These are phyloP conservation scores for Alternaria brassicicola DNA, from an alignment of 2,329 filamentous ascomycete species.

Conservation along the genomic window DNA sequence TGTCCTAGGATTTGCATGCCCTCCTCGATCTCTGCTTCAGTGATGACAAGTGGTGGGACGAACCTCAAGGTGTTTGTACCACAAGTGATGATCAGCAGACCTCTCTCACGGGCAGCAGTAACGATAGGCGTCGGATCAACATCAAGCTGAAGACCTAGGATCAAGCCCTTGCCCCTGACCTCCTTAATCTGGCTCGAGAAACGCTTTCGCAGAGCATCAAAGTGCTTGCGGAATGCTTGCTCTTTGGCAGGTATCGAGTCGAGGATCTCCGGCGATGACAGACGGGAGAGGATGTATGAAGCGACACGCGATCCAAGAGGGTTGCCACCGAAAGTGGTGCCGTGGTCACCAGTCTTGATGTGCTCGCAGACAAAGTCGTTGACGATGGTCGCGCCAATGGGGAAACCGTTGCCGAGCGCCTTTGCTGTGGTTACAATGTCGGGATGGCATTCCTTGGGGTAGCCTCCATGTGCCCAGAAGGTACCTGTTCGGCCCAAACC, in stretches of 20 bases:
- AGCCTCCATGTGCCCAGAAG: constrained; percentile 83
- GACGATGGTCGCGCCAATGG: constrained; percentile 82
- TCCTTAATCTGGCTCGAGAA: constrained; percentile 78
- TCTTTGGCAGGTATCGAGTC: constrained; percentile 72
- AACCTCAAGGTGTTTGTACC: constrained; percentile 92
- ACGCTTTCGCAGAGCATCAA: constrained; percentile 61
- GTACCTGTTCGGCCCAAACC: constrained; percentile 85
- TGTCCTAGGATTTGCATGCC: constrained; percentile 78
- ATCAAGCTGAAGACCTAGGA: constrained; percentile 83
- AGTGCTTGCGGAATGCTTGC: constrained; percentile 63
- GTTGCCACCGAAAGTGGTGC: constrained; percentile 93
- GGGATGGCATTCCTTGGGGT: constrained; percentile 82
- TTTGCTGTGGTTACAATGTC: constrained; percentile 95
- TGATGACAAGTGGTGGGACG: constrained; percentile 84
- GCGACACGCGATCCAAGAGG: constrained; percentile 83
- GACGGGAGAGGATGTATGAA: constrained; percentile 80
- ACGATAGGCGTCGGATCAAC: constrained; percentile 76
- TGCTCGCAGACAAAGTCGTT: constrained; percentile 71
- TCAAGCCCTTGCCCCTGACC: constrained; percentile 80
- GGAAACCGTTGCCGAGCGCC: constrained; percentile 94
- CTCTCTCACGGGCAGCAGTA: constrained; percentile 84
- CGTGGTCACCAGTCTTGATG: constrained; percentile 80
- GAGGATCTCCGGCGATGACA: constrained; percentile 75
- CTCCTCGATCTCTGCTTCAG: constrained; percentile 77
- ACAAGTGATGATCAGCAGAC: constrained; percentile 87